These are phyloP conservation scores for Pseudocercospora fijiensis DNA, from an alignment of 2,329 filamentous ascomycete genomes.

Conservation along the genomic window DNA sequence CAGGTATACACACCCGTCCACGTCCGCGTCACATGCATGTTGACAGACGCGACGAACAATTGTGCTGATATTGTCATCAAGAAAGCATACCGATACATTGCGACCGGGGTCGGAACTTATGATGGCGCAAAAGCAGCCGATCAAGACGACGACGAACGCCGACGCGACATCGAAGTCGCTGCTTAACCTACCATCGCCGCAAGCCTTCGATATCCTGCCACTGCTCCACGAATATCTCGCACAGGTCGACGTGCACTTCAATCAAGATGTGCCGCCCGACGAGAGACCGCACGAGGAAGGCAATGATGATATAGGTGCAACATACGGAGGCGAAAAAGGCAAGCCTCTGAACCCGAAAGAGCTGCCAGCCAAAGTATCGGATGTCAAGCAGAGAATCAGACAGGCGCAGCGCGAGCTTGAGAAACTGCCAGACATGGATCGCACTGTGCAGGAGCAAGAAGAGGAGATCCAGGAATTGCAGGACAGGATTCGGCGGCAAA, in stretches of 20 bases:
- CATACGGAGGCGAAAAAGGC: slow-evolving; percentile 37
- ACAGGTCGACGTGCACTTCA: slow-evolving; percentile 53
- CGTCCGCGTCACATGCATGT: neutral
- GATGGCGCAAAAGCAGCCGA: slow-evolving; percentile 26
- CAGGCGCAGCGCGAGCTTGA: slow-evolving; percentile 68
- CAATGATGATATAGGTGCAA: slow-evolving; percentile 31
- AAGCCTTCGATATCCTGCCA: slow-evolving; percentile 81
- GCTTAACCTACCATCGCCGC: slow-evolving; percentile 66
- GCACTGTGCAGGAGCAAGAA: slow-evolving; percentile 67
- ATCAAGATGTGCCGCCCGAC: slow-evolving; percentile 11
- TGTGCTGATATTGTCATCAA: neutral
- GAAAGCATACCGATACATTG: neutral
- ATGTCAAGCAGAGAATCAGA: slow-evolving; percentile 67
- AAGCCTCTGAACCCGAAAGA: slow-evolving; percentile 66
- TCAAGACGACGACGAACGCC: slow-evolving; percentile 27
- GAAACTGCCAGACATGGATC: slow-evolving; percentile 67
- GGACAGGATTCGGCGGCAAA: slow-evolving; percentile 62
- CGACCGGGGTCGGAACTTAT: neutral
- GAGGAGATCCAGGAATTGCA: slow-evolving; percentile 68
- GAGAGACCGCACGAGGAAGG: slow-evolving; percentile 11
- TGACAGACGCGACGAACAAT: neutral
- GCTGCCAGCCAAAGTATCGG: slow-evolving; percentile 61
- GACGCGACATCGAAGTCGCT: slow-evolving; percentile 23
- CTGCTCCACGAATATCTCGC: slow-evolving; percentile 75
- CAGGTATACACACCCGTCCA: neutral